phyloP scores from a whole-genome alignment of 108 stramenopile species.

The Pseudonitzschia delicatissima region DNA sequence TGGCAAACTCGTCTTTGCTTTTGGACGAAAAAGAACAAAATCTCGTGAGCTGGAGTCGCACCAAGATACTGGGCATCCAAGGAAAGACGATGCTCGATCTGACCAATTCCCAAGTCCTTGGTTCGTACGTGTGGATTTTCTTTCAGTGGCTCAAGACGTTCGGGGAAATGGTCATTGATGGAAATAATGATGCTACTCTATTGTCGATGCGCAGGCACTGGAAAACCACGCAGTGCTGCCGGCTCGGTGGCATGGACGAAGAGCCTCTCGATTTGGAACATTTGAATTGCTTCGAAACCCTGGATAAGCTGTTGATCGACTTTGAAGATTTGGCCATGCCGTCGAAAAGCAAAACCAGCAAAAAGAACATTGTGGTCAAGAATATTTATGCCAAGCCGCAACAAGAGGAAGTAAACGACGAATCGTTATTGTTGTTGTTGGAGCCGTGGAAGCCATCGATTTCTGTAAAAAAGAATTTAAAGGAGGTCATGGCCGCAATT shows the following conservation, averaged over 20 bases:
- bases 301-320: constrained; percentile 10
- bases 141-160: constrained; percentile 20
- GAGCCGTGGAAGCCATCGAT: constrained; percentile 28
- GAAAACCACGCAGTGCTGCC: background rate
- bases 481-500: constrained; percentile 29
- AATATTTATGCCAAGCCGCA: constrained; percentile 31
- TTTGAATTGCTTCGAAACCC: constrained; percentile 1
- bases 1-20: background rate
- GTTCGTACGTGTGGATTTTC: constrained; percentile 10
- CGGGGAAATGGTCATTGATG: background rate
- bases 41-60: constrained; percentile 3
- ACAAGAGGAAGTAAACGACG: background rate
- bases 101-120: constrained; percentile 5
- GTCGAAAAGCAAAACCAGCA: constrained; percentile 17
- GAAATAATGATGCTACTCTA: background rate
- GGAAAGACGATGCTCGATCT: constrained; percentile 2
- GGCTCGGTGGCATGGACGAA: constrained; percentile 10
- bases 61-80: background rate
- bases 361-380: background rate
- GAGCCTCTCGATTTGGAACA: constrained; percentile 3
- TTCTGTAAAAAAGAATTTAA: constrained; percentile 13
- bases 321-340: constrained; percentile 18
- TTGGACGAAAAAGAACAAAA: background rate
- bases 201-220: background rate
- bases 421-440: constrained; percentile 17